Base-by-base conservation (phyloP, 208 protist species). In the Porcisia hertigi region DNA sequence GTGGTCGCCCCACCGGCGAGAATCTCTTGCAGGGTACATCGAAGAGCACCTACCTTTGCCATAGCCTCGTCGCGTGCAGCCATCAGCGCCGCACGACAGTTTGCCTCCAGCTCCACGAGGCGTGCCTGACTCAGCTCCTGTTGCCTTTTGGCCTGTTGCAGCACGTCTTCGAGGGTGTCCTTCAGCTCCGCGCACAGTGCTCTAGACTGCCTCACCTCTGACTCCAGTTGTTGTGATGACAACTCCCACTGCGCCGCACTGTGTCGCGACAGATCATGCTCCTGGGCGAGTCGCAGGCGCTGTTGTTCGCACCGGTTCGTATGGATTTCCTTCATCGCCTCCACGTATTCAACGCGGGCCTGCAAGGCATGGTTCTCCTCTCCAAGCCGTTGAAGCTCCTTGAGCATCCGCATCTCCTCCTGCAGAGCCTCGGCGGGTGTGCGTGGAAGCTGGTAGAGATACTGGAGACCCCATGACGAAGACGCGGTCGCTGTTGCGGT, bases 331-430 rank as follows among this genome's bases (percentile, higher is more conserved):
- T 81, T 80, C 47, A 88, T 30, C 41, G 81, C 77, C 47, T 74
- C 39, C 12, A 77, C 25, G 76, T 90, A 81, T 18, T 83, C 41
- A 43, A 85, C 66, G 3, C 79, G 79, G 0, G 69, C 77, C 47
- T 80, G 75, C 1, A 94, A 80, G 43, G 71, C 69, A 16, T 60
- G 74, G 41, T 90, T 88, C 54, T 84, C 80, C 59, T 85, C 84
- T 16, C 47, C 69, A 34, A 87, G 71, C 5, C 72, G 76, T 36
- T 79, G 71, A n/a, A 94, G 25, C 55, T 85, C 80, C 58, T 88
- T 82, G 16, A 90, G 69, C 62, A 94, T 81, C n/a, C 77, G 76
- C 74, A 93, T 59, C 69, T 92, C 80, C 81, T 88, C 88, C 62
- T 85, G 75, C 43, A 92, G 74, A 1, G 83, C 81, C 79, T 88